phyloP scores from a whole-genome alignment of 1,284 basidiomycete genomes.

The Thecaphora thlaspeos region DNA sequence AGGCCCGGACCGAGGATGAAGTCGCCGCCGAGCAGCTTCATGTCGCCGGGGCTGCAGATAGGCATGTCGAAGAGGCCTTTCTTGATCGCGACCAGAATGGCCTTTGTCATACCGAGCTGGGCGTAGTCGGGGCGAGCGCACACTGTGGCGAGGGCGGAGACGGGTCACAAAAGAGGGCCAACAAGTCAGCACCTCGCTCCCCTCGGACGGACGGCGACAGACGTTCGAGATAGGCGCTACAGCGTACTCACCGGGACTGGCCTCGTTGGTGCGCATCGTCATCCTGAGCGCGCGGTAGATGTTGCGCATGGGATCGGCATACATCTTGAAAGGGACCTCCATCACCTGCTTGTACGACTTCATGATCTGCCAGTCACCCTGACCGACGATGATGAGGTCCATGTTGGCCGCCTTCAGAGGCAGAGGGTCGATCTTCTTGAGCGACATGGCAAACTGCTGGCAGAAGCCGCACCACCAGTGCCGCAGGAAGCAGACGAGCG shows the following conservation, averaged over 20 bases:
- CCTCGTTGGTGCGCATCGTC: constrained; percentile 64
- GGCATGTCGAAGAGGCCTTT: constrained; percentile 66
- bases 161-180: no score
- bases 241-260: constrained; percentile 53
- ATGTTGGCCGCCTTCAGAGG: constrained; percentile 65
- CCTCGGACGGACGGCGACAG: no score
- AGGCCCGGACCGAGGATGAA: constrained; percentile 74
- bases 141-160: constrained; percentile 50
- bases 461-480: constrained; percentile 68
- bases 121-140: constrained; percentile 67
- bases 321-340: constrained; percentile 65
- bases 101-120: constrained; percentile 66
- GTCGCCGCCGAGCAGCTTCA: constrained; percentile 78
- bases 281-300: constrained; percentile 76
- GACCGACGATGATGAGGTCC: constrained; percentile 72
- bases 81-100: constrained; percentile 69
- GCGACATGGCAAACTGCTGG: constrained; percentile 77
- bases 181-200: no score
- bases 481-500: constrained; percentile 66
- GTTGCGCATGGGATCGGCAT: constrained; percentile 72
- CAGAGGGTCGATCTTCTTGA: constrained; percentile 64
- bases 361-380: constrained; percentile 73
- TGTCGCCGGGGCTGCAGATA: constrained; percentile 73
- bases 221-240: no score
- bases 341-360: constrained; percentile 68